These are phyloP conservation scores for Zygosaccharomyces bailii DNA, from an alignment of 805 yeast genomes.

Conservation along the genomic window DNA sequence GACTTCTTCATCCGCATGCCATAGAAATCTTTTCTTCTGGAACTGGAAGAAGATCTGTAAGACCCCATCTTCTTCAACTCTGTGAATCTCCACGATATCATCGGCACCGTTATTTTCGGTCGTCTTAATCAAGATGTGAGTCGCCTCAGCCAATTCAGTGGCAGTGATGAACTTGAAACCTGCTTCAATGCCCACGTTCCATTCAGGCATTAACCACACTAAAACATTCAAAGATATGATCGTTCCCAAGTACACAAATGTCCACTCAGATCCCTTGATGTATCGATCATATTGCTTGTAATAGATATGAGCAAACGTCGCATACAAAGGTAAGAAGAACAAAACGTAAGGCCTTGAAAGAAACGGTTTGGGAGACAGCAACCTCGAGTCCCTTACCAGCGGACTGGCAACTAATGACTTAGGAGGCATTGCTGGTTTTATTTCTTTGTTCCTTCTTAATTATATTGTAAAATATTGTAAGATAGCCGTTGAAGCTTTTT, in stretches of 20 bases:
- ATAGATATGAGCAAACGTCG: slow-evolving; percentile 65
- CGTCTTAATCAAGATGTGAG: slow-evolving; percentile 72
- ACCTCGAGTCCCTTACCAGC: slow-evolving; percentile 65
- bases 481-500: background rate
- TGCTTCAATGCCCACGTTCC: slow-evolving; percentile 75
- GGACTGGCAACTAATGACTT: slow-evolving; percentile 60
- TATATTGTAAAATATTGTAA: background rate
- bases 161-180: slow-evolving; percentile 64
- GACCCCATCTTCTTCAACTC: slow-evolving; percentile 54
- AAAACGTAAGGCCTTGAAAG: slow-evolving; percentile 70
- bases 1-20: slow-evolving; percentile 46
- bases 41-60: slow-evolving; percentile 70
- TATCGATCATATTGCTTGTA: slow-evolving; percentile 67
- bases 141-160: slow-evolving; percentile 54
- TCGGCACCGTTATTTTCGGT: slow-evolving; percentile 84
- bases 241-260: slow-evolving; percentile 78
- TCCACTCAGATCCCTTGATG: slow-evolving; percentile 92
- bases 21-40: slow-evolving; percentile 88
- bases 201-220: slow-evolving; percentile 86
- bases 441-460: slow-evolving; percentile 1
- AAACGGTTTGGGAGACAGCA: slow-evolving; percentile 65
- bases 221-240: slow-evolving; percentile 69
- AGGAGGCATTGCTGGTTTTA: slow-evolving; percentile 18
- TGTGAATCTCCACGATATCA: slow-evolving; percentile 63
- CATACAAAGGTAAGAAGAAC: slow-evolving; percentile 79